These are phyloP conservation scores for Colletotrichum magnum DNA, from an alignment of 2,329 filamentous ascomycete genomes.

Conservation along the genomic window DNA sequence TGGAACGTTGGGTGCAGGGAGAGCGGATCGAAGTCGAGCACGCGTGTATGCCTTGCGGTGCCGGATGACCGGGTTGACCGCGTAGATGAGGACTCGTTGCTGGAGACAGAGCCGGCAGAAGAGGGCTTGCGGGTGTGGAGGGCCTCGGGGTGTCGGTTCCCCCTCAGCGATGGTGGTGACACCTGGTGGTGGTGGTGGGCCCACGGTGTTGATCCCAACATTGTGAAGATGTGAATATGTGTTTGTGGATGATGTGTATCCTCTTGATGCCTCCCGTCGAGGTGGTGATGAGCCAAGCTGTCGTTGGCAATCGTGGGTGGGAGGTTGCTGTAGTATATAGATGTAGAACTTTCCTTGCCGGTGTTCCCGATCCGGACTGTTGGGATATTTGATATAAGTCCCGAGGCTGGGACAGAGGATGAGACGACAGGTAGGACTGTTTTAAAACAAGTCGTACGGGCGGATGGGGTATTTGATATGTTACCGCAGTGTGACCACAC, in stretches of 20 bases:
- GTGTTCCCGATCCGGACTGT: constrained; percentile 2
- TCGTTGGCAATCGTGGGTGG: constrained; percentile 14
- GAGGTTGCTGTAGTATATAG: constrained; percentile 2
- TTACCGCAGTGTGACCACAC: constrained; percentile 32
- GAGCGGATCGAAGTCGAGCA: constrained; percentile 41
- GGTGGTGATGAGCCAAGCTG: constrained; percentile 3
- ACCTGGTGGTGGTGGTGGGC: constrained; percentile 11
- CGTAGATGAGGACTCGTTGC: constrained; percentile 40
- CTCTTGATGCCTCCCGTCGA: not conserved
- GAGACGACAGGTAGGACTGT: not conserved
- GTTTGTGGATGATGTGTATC: not conserved
- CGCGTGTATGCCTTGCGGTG: constrained; percentile 32
- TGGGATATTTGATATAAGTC: constrained; percentile 6
- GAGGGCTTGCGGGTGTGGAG: constrained; percentile 42
- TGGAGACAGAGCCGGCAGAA: constrained; percentile 42
- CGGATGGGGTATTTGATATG: constrained; percentile 12
- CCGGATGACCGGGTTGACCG: constrained; percentile 35
- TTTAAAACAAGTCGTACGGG: not conserved
- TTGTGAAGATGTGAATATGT: constrained; percentile 11
- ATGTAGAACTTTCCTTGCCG: not conserved
- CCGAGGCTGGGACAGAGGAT: not conserved
- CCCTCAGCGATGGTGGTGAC: constrained; percentile 21
- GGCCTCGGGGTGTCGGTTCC: constrained; percentile 26
- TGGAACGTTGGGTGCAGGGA: constrained; percentile 41
- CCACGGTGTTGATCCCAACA: constrained; percentile 27